Percentiles rank a stretch among this genome's conserved stretches.
Evolutionary conservation across 176 grass and related monocot species (phyloP).

Genomic region (Carex myosuroides): DNA sequence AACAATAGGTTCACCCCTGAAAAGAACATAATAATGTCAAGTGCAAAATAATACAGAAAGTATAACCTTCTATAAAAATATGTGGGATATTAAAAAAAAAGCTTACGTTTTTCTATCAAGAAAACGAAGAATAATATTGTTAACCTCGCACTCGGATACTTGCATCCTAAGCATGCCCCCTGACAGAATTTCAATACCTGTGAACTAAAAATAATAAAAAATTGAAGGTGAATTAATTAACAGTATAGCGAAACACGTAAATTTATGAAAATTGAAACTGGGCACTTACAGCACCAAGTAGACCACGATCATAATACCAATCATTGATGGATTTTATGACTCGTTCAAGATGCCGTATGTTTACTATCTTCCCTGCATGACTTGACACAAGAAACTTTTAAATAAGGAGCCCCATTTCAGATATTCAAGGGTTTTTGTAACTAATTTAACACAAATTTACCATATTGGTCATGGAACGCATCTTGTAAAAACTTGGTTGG

Average conservation of each 20-base stretch:
- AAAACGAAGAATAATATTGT: conserved; percentile 83
- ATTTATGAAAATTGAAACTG: background rate
- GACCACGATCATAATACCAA: conserved; percentile 80
- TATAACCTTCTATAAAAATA: conserved; percentile 20
- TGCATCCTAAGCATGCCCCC: conserved; percentile 83
- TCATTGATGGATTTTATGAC: conserved; percentile 74
- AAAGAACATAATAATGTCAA: conserved; percentile 25
- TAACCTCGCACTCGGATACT: conserved; percentile 83
- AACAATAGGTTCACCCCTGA: conserved; percentile 80
- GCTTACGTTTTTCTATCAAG: conserved; percentile 86
- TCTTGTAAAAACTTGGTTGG: conserved; percentile 88
- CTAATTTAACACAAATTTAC: conserved; percentile 35
- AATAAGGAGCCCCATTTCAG: background rate
- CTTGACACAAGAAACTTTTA: conserved; percentile 38
- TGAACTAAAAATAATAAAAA: conserved; percentile 52
- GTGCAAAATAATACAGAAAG: conserved; percentile 5
- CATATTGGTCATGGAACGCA: conserved; percentile 60
- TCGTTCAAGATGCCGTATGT: conserved; percentile 86
- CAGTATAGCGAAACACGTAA: background rate
- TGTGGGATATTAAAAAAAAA: background rate
- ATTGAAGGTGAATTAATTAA: conserved; percentile 24
- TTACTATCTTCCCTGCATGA: conserved; percentile 90
- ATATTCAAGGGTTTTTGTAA: background rate
- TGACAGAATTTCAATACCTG: conserved; percentile 83
- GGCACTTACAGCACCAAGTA: conserved; percentile 65